A percentile compares a stretch with the other conserved stretches of the same genome.
Evolutionary conservation across 129 eudicot species (phyloP).

Genomic region (Scalesia atractyloides): DNA sequence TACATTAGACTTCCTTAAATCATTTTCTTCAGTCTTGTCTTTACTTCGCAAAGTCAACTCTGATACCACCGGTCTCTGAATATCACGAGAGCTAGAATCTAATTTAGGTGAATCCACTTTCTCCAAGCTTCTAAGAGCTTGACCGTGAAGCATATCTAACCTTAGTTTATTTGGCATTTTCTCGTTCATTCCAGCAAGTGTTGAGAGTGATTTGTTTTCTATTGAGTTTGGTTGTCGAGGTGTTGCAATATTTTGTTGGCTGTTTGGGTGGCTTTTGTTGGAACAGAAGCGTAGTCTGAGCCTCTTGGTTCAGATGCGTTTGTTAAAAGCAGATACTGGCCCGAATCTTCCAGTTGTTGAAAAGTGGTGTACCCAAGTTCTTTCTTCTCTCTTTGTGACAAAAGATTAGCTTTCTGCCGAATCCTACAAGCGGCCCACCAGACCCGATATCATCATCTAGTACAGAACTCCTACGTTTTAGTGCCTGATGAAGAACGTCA

Average conservation of each 20-base stretch:
- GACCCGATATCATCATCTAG: slow-evolving; percentile 71
- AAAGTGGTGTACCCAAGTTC: slow-evolving; percentile 40
- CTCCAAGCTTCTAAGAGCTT: slow-evolving; percentile 80
- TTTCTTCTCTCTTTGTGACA: slow-evolving; percentile 39
- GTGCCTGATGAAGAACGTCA: slow-evolving; percentile 44
- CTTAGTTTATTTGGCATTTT: slow-evolving; percentile 51
- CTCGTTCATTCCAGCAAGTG: slow-evolving; percentile 32
- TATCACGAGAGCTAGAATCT: slow-evolving; percentile 34
- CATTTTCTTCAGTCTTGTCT: slow-evolving; percentile 21
- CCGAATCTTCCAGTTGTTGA: slow-evolving; percentile 19
- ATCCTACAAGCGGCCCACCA: slow-evolving; percentile 77
- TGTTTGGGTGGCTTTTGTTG: slow-evolving; percentile 69
- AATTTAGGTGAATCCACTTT: slow-evolving; percentile 48
- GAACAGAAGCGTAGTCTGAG: slow-evolving; percentile 48
- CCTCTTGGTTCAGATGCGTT: slow-evolving; percentile 30
- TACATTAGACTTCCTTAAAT: slow-evolving; percentile 11
- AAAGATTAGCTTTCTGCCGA: slow-evolving; percentile 76
- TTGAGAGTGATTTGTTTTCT: slow-evolving; percentile 49
- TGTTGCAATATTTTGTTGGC: slow-evolving; percentile 75
- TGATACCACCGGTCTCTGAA: slow-evolving; percentile 35
- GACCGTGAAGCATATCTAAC: slow-evolving; percentile 65
- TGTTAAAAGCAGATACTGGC: slow-evolving; percentile 39
- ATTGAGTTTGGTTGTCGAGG: slow-evolving; percentile 64
- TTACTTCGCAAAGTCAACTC: slow-evolving; percentile 35
- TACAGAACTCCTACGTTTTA: slow-evolving; percentile 77